phyloP scores from a whole-genome alignment of 345 rosid genomes.

The Pistacia vera region DNA sequence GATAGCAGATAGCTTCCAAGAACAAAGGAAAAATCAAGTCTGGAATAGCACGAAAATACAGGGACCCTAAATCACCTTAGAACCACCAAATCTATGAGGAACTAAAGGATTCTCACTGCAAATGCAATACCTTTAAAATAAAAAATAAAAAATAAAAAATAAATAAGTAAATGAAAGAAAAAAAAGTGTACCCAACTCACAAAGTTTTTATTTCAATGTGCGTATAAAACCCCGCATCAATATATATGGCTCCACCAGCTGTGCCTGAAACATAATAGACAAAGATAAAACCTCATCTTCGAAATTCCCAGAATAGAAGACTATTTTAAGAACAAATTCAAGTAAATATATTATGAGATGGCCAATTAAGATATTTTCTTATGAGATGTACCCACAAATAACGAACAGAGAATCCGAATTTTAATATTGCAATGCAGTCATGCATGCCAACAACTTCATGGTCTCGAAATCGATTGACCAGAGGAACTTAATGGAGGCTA shows the following conservation, averaged over 20 bases:
- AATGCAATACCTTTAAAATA: conserved; percentile 7
- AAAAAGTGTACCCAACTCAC: conserved; percentile 26
- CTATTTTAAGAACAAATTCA: not conserved
- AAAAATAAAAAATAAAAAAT: not conserved
- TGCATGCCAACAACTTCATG: not conserved
- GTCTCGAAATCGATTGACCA: not conserved
- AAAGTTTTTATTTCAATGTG: conserved; percentile 20
- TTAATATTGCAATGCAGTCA: not conserved
- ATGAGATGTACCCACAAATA: no score
- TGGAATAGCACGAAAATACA: conserved; percentile 9
- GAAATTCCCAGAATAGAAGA: not conserved
- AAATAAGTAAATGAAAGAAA: no score
- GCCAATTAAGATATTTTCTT: no score
- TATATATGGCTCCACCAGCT: conserved; percentile 26
- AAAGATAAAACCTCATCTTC: no score
- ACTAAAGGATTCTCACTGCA: conserved; percentile 51
- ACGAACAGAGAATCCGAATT: no score
- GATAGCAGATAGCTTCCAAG: not conserved
- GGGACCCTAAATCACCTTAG: conserved; percentile 50
- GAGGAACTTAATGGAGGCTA: conserved; percentile 1
- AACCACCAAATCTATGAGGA: conserved; percentile 32
- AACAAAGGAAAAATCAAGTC: not conserved
- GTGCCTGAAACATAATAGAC: conserved; percentile 35
- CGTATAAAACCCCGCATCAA: conserved; percentile 20
- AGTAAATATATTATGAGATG: not conserved